phyloP scores from a whole-genome alignment of 1,139 yeast species.

The Lodderomyces theae region DNA sequence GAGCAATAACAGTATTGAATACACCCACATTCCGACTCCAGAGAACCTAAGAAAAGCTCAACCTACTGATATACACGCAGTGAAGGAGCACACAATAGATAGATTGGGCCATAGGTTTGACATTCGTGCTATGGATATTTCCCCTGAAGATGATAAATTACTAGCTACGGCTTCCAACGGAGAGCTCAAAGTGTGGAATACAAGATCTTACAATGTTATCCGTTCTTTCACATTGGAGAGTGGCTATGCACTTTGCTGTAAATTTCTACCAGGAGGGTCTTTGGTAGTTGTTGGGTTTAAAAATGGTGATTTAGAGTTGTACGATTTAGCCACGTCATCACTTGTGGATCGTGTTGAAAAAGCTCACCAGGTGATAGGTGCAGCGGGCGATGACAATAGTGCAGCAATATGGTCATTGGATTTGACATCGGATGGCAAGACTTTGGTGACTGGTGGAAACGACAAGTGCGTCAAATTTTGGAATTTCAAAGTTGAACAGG shows the following conservation, averaged over 20 bases:
- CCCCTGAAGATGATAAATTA: slow-evolving; percentile 78
- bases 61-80: slow-evolving; percentile 31
- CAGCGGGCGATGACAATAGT: slow-evolving; percentile 32
- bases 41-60: slow-evolving; percentile 42
- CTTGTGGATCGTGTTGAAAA: slow-evolving; percentile 65
- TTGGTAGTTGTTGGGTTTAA: slow-evolving; percentile 88
- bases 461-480: slow-evolving; percentile 89
- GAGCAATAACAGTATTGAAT: slow-evolving; percentile 72
- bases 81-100: slow-evolving; percentile 58
- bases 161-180: slow-evolving; percentile 93
- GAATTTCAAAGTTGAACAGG: slow-evolving; percentile 71
- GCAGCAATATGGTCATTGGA: slow-evolving; percentile 93
- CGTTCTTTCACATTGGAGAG: slow-evolving; percentile 72
- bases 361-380: slow-evolving; percentile 51
- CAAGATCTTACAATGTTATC: slow-evolving; percentile 68
- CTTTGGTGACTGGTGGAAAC: slow-evolving; percentile 88
- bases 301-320: slow-evolving; percentile 78
- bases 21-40: slow-evolving; percentile 55
- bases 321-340: slow-evolving; percentile 83
- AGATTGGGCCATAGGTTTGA: slow-evolving; percentile 87
- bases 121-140: slow-evolving; percentile 76
- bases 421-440: slow-evolving; percentile 79
- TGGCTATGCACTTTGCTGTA: slow-evolving; percentile 81
- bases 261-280: slow-evolving; percentile 89
- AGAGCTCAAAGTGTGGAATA: slow-evolving; percentile 83